Percentiles rank a stretch among this genome's conserved stretches.
Conservation (phyloP, 2,329 filamentous ascomycete species). For the Penicillium expansum region DNA sequence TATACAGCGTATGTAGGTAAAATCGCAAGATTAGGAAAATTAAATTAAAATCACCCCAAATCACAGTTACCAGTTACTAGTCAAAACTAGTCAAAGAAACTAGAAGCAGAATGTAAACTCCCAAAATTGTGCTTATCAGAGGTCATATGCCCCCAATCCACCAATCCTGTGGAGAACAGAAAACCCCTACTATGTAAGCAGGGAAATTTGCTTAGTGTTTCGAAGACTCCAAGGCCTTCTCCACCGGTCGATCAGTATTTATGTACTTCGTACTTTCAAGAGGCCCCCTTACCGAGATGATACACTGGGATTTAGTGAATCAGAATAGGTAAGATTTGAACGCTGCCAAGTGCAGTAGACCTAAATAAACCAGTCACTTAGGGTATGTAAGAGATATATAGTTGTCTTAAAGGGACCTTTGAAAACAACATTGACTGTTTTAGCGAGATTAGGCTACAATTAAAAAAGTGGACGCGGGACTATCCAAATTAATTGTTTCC, state of each 20-base stretch:
- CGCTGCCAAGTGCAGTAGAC: neutral
- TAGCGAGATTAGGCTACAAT: neutral
- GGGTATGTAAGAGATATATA: neutral
- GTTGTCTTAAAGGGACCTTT: neutral
- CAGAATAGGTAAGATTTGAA: neutral
- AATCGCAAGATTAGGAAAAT: neutral
- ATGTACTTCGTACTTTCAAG: neutral
- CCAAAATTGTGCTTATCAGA: neutral
- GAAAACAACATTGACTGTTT: no score
- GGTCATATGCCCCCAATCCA: no score
- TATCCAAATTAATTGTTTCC: neutral
- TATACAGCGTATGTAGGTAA: no score
- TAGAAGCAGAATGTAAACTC: neutral
- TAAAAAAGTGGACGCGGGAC: neutral
- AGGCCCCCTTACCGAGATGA: no score
- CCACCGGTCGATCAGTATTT: neutral
- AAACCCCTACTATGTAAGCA: neutral
- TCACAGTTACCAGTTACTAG: neutral
- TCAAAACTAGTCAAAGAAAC: neutral
- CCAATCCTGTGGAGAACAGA: neutral
- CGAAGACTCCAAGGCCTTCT: neutral
- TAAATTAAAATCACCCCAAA: neutral
- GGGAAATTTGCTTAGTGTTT: neutral
- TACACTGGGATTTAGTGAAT: neutral
- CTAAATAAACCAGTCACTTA: neutral